Conservation (phyloP, 2,329 filamentous ascomycete genomes). For the Magnaporthiopsis incrustans region DNA sequence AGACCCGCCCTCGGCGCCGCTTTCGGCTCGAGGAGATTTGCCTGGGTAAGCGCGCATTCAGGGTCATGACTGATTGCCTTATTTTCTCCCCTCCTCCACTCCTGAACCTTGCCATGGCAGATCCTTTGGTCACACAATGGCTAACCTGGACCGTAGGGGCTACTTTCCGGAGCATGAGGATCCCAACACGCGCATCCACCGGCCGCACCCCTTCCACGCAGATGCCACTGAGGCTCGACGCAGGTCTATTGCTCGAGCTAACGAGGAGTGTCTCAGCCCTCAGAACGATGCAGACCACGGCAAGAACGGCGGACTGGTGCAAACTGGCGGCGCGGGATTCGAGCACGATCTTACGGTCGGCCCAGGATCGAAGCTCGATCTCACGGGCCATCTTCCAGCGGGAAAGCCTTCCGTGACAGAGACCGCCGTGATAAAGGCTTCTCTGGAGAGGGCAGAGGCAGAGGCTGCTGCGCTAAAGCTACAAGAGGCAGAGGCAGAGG, state of each 20-base stretch:
- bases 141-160: conserved; percentile 30
- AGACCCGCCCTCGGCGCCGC: conserved; percentile 36
- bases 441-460: too few relatives aligned
- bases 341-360: background rate
- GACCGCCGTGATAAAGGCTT: too few relatives aligned
- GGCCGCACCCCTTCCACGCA: conserved; percentile 43
- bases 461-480: too few relatives aligned
- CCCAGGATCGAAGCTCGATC: too few relatives aligned
- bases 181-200: conserved; percentile 35
- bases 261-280: background rate
- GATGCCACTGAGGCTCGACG: conserved; percentile 31
- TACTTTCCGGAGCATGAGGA: conserved; percentile 56
- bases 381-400: too few relatives aligned
- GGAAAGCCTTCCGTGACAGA: too few relatives aligned
- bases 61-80: background rate
- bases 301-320: background rate
- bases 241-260: conserved; percentile 21
- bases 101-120: too few relatives aligned
- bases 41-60: conserved; percentile 39
- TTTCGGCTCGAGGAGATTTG: conserved; percentile 51
- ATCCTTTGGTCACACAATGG: background rate
- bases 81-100: too few relatives aligned
- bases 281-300: background rate
- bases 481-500: too few relatives aligned
- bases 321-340: background rate